A percentile compares a stretch with the other conserved stretches of the same genome.
phyloP scores from a whole-genome alignment of 2,329 filamentous ascomycete genomes.

The Penicillium sp. region DNA sequence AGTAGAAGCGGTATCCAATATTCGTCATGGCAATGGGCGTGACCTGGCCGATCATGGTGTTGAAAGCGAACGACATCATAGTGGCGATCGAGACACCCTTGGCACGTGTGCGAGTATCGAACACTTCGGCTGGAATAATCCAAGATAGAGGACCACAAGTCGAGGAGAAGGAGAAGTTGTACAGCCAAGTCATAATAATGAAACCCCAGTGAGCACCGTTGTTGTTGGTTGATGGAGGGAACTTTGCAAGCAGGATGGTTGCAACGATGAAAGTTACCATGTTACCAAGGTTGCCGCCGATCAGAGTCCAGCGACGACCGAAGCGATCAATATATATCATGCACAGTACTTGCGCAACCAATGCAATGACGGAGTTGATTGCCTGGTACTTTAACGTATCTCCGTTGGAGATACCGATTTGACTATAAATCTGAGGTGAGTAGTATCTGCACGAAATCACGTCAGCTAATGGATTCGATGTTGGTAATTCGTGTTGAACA shows the following conservation, averaged over 20 bases:
- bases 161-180: slow-evolving; percentile 67
- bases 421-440: slow-evolving; percentile 55
- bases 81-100: slow-evolving; percentile 68
- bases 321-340: slow-evolving; percentile 58
- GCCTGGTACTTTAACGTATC: slow-evolving; percentile 66
- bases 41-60: slow-evolving; percentile 64
- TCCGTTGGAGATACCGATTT: slow-evolving; percentile 59
- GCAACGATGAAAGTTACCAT: slow-evolving; percentile 64
- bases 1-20: slow-evolving; percentile 51
- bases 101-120: slow-evolving; percentile 64
- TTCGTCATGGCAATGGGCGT: slow-evolving; percentile 53
- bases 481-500: neutral
- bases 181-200: slow-evolving; percentile 67
- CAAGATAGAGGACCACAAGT: slow-evolving; percentile 61
- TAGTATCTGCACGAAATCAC: slow-evolving; percentile 46
- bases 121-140: slow-evolving; percentile 58
- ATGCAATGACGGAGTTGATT: slow-evolving; percentile 62
- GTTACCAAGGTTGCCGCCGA: slow-evolving; percentile 63
- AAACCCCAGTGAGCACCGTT: slow-evolving; percentile 45
- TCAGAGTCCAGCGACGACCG: slow-evolving; percentile 64
- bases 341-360: slow-evolving; percentile 60
- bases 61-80: slow-evolving; percentile 66
- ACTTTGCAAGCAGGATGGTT: slow-evolving; percentile 48
- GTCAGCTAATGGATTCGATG: neutral
- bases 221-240: slow-evolving; percentile 49